Base-by-base conservation (phyloP, 1,139 yeast species). In the Suhomyces chickasaworum region DNA sequence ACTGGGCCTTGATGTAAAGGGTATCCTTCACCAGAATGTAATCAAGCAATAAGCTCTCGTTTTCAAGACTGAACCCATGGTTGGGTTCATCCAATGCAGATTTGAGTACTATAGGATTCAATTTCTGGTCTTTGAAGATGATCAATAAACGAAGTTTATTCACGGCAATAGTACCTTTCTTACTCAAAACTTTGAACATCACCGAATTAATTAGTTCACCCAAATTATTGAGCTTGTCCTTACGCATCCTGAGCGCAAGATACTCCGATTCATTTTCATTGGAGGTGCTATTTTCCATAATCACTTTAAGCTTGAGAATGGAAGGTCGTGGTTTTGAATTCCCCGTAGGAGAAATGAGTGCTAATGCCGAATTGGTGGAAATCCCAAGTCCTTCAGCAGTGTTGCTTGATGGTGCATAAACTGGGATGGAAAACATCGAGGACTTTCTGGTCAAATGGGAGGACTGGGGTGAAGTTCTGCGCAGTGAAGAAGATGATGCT, bases 161-260 rank as follows among this genome's bases (percentile, higher is more conserved):
- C 23, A 55, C 44, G 29, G 55, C 51, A 20, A 56, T 35, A 30
- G 58, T 53, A 25, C 53, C 57, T 31, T 46, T 48, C 37, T 54
- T 51, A 22, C 56, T 51, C 46, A 64, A 48, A 5, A 64, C 49
- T 41, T 60, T 57, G 46, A 51, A 55, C 29, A 59, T 44, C 13
- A 69, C 56, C 10, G 64, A 62, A 39, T 64, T 58, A 29, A 60
- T 53, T 31, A 69, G 57, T 44, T 69, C 71, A 39, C 61, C 49
- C 34, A 66, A 43, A 42, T 53, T 56, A 12, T 47, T 45, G 22
- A 68, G 56, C 47, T 56, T 58, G 42, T 65, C 69, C 46, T 68
- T 69, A 17, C 64, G 57, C 40, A 69, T 52, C 47, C 60, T 59
- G 10, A 69, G 45, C 0, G 61, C 56, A 10, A 62, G 49, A 10